These are phyloP conservation scores for Rhododendron molle DNA, from an alignment of 148 eudicot genomes.

Conservation along the genomic window DNA sequence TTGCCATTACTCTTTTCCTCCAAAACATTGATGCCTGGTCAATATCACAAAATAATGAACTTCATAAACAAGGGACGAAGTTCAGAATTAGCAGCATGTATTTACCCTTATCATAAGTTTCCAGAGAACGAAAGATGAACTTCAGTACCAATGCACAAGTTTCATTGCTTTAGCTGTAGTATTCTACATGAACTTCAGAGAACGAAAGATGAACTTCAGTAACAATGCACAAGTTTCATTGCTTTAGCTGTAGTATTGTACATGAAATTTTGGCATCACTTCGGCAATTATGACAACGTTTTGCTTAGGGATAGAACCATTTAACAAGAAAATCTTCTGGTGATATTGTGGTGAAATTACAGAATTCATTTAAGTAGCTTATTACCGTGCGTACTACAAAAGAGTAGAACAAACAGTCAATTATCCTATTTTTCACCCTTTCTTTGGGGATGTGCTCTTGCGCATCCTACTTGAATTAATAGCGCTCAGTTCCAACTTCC, in stretches of 20 bases:
- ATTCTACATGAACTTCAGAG: neutral
- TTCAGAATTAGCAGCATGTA: neutral
- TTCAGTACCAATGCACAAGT: neutral
- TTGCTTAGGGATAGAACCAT: neutral
- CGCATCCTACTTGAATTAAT: neutral
- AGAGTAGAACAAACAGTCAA: neutral
- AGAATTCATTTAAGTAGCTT: neutral
- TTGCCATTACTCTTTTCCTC: constrained; percentile 71
- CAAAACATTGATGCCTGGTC: constrained; percentile 92
- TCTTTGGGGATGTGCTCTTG: neutral
- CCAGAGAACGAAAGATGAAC: neutral
- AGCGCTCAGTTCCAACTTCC: neutral
- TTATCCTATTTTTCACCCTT: neutral
- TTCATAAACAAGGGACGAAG: neutral
- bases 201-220: neutral
- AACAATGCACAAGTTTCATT: neutral
- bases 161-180: neutral
- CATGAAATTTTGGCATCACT: neutral
- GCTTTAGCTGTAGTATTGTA: neutral
- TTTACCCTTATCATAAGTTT: neutral
- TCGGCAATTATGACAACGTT: neutral
- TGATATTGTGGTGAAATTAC: neutral
- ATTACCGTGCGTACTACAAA: neutral
- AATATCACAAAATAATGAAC: neutral
- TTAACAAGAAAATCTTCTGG: neutral